Conservation (phyloP, 2,329 filamentous ascomycete species). For the Tolypocladium paradoxum region DNA sequence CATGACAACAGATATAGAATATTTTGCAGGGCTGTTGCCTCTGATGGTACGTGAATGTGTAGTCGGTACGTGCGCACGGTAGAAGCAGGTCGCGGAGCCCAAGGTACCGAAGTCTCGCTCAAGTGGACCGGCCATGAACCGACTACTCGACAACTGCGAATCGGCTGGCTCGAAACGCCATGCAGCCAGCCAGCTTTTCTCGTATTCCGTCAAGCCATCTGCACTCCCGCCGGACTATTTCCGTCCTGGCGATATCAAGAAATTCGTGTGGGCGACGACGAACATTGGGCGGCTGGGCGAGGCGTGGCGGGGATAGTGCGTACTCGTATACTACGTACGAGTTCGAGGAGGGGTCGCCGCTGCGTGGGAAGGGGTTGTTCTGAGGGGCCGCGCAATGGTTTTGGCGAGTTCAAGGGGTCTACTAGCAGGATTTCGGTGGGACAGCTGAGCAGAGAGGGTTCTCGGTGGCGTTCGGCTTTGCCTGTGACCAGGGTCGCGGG, state of each 20-base stretch:
- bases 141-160: too few species aligned
- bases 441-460: background rate
- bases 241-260: background rate
- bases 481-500: background rate
- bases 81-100: background rate
- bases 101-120: background rate
- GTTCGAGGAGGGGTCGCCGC: background rate
- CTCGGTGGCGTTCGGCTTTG: background rate
- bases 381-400: background rate
- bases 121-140: background rate
- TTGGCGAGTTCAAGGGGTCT: background rate
- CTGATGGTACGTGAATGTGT: background rate
- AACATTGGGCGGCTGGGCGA: too few species aligned
- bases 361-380: background rate
- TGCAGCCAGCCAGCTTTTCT: too few species aligned
- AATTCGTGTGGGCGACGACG: background rate
- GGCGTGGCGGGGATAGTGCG: too few species aligned
- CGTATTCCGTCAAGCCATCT: too few species aligned
- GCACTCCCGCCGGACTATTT: too few species aligned
- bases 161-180: too few species aligned
- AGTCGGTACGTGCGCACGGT: too few species aligned
- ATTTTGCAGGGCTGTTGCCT: background rate
- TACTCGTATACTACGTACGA: too few species aligned
- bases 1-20: background rate
- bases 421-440: background rate